Conservation (phyloP, 2,329 filamentous ascomycete species). For the Kalmusia sp. region DNA sequence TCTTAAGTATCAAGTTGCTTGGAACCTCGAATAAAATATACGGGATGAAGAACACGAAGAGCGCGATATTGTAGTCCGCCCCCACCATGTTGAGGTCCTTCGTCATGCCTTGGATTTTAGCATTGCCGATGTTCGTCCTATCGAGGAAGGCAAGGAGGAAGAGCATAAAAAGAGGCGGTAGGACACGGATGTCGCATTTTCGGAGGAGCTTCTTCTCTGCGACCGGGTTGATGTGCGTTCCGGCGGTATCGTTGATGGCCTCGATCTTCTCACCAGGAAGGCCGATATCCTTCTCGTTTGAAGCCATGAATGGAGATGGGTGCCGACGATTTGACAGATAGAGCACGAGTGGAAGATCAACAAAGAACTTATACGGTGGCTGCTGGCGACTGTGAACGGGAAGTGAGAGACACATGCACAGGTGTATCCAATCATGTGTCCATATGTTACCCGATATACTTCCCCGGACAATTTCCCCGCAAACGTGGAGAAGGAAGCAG, state of each 20-base stretch:
- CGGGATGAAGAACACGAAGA: constrained; percentile 49
- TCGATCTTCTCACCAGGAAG: constrained; percentile 30
- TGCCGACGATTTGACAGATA: too few relatives aligned
- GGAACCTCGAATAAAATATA: constrained; percentile 48
- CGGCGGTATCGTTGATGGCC: constrained; percentile 32
- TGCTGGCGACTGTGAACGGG: not conserved
- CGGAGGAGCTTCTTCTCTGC: constrained; percentile 56
- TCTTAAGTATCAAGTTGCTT: constrained; percentile 49
- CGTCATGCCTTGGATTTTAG: constrained; percentile 48
- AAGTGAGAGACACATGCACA: not conserved
- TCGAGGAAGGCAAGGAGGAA: constrained; percentile 43
- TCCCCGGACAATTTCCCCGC: constrained; percentile 6
- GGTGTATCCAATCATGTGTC: not conserved
- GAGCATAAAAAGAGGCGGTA: constrained; percentile 57
- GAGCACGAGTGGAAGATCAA: too few relatives aligned
- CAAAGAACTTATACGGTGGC: not conserved
- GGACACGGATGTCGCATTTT: constrained; percentile 57
- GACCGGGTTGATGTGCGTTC: constrained; percentile 37
- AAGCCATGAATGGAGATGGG: not conserved
- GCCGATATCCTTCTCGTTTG: not conserved
- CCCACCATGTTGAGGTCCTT: constrained; percentile 47
- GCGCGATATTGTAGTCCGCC: constrained; percentile 46
- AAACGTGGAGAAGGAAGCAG: not conserved
- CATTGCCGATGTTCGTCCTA: constrained; percentile 49
- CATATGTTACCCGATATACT: not conserved